Base-by-base conservation (phyloP, 139 green algal species). In the Chlamydomonas schloesseri region DNA sequence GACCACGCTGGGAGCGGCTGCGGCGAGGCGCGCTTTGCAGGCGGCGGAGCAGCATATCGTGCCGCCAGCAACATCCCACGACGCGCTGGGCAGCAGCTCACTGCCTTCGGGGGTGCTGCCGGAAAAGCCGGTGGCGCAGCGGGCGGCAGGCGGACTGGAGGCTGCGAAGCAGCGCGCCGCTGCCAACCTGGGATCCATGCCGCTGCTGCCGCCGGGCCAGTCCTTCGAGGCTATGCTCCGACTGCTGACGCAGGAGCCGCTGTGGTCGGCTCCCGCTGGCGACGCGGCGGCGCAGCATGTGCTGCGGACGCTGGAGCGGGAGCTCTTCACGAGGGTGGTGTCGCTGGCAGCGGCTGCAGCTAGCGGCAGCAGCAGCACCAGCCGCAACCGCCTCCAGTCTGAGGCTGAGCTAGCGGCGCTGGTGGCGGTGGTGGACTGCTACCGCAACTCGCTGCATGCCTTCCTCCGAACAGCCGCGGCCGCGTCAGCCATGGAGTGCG, bases 111-210 rank as follows among this genome's bases (percentile, higher is more conserved):
- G 37, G 74, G 24, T 29, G 28, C 65, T 62, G 6, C 2, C 92
- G 34, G 31, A 88, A 15, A 24, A 31, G 2, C 58, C 65, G 0
- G 79, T 73, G 36, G 86, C 70, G 3, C 28, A 85, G 13, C 82
- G 86, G 5, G 91, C 55, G 29, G 83, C 15, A 10, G 31, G 14
- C 26, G 60, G 58, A 13, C 47, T 88, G n/a, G 50, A 68, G 31
- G 83, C 77, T 4, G 88, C 78, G 2, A 46, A 8, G 29, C 58
- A 71, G 65, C 71, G 82, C 2, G 86, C 82, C 15, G 37, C 18
- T 0, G 20, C 0, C 10, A 93, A 92, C 78, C 79, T 93, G 37
- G 81, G 90, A 14, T 79, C 73, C 0, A 62, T 93, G 73, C 68
- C 72, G 6, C 0, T 83, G 11, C 62, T 89, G 57, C 9, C 29